Evolutionary conservation across 345 rosid genomes (phyloP).

Genomic region (Aethionema arabicum): DNA sequence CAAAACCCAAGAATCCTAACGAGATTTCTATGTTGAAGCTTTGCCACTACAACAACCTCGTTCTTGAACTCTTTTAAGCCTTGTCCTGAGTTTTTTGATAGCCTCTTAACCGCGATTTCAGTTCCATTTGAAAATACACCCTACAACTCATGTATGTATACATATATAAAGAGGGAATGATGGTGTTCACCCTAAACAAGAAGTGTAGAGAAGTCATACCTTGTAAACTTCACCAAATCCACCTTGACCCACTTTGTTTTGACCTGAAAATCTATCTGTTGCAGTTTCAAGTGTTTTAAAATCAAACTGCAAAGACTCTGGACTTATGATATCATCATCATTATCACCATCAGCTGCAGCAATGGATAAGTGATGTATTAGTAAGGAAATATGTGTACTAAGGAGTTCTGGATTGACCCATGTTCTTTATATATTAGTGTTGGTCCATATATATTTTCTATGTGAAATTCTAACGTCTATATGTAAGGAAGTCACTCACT

Average conservation of each 20-base stretch:
- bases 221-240: conserved; percentile 37
- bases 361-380: neutral
- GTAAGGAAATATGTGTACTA: no score
- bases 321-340: conserved; percentile 12
- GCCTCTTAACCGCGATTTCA: conserved; percentile 45
- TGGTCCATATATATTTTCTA: no score
- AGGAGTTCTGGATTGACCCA: no score
- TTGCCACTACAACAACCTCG: conserved; percentile 44
- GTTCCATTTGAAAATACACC: conserved; percentile 36
- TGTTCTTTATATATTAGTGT: no score
- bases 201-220: neutral
- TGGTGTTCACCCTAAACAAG: neutral
- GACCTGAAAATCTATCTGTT: conserved; percentile 6
- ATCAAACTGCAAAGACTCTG: conserved; percentile 23
- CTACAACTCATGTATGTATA: conserved; percentile 23
- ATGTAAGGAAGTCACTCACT: conserved; percentile 13
- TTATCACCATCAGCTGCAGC: conserved; percentile 18
- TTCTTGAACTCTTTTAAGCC: conserved; percentile 46
- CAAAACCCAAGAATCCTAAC: conserved; percentile 43
- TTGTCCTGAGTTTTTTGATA: conserved; percentile 40
- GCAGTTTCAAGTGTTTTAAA: conserved; percentile 24
- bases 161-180: neutral
- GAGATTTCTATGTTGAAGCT: conserved; percentile 53
- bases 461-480: neutral
- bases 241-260: conserved; percentile 27